Percentiles rank a stretch among this genome's conserved stretches.
phyloP scores from a whole-genome alignment of 139 green algal genomes.

The Micractinium sp. region DNA sequence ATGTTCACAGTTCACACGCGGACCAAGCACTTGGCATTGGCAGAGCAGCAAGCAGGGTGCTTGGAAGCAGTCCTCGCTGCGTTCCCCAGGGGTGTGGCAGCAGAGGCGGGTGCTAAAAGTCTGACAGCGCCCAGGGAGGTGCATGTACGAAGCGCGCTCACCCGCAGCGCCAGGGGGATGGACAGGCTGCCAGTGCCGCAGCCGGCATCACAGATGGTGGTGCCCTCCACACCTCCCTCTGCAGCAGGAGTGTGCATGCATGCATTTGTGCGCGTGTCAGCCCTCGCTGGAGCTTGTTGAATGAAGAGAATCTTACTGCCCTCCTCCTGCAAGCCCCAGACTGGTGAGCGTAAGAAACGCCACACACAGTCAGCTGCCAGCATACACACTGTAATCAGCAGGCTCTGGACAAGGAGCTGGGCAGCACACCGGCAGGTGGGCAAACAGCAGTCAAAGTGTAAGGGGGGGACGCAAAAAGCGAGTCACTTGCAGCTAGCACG shows the following conservation, averaged over 20 bases:
- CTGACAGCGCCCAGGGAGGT: not conserved
- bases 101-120: not conserved
- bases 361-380: too few relatives aligned
- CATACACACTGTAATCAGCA: not conserved
- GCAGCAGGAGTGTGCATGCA: constrained; percentile 40
- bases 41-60: not conserved
- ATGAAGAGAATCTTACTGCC: too few relatives aligned
- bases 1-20: too few relatives aligned
- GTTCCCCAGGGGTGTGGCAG: too few relatives aligned
- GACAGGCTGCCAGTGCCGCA: constrained; percentile 93
- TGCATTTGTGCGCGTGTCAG: too few relatives aligned
- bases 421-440: not conserved
- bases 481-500: not conserved
- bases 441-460: not conserved
- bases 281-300: too few relatives aligned
- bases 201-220: constrained; percentile 88
- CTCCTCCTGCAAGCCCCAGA: too few relatives aligned
- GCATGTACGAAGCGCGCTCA: not conserved
- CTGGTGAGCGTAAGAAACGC: too few relatives aligned
- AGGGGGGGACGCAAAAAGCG: not conserved
- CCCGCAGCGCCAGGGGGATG: constrained; percentile 81
- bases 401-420: too few relatives aligned
- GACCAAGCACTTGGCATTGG: too few relatives aligned
- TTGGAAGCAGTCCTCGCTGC: too few relatives aligned
- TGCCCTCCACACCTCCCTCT: constrained; percentile 81